Conservation (phyloP, 345 rosid species). For the Bruguiera parviflora region DNA sequence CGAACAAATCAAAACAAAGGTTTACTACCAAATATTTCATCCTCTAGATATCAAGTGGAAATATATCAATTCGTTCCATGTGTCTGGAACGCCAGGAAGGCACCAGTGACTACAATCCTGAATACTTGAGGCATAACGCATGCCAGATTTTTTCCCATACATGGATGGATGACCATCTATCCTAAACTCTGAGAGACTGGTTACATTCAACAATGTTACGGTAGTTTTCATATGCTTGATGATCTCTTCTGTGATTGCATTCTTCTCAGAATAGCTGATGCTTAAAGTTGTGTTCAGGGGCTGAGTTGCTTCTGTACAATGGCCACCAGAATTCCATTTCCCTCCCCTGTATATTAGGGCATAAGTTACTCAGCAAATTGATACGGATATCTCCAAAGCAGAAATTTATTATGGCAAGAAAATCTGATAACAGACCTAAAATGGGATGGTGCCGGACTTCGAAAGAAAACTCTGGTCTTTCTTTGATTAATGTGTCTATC, state of each 20-base stretch:
- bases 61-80: conserved; percentile 78
- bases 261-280: conserved; percentile 41
- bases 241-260: conserved; percentile 47
- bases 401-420: neutral
- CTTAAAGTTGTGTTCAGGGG: conserved; percentile 44
- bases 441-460: conserved; percentile 79
- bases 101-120: conserved; percentile 99
- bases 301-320: conserved; percentile 58
- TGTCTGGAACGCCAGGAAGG: conserved; percentile 90
- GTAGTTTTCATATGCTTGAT: conserved; percentile 64
- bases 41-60: conserved; percentile 43
- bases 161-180: conserved; percentile 76
- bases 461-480: conserved; percentile 76
- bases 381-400: neutral
- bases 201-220: conserved; percentile 60
- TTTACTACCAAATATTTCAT: conserved; percentile 10
- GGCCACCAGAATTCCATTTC: conserved; percentile 89
- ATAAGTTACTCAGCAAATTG: conserved; percentile 6
- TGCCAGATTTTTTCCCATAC: conserved; percentile 48
- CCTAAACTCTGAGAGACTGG: conserved; percentile 55
- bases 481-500: conserved; percentile 59
- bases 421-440: conserved; percentile 55
- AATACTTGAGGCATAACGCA: conserved; percentile 33
- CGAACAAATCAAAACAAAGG: neutral
- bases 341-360: conserved; percentile 53